Conservation (phyloP, 2,329 filamentous ascomycete species). For the Colletotrichum tabaci region DNA sequence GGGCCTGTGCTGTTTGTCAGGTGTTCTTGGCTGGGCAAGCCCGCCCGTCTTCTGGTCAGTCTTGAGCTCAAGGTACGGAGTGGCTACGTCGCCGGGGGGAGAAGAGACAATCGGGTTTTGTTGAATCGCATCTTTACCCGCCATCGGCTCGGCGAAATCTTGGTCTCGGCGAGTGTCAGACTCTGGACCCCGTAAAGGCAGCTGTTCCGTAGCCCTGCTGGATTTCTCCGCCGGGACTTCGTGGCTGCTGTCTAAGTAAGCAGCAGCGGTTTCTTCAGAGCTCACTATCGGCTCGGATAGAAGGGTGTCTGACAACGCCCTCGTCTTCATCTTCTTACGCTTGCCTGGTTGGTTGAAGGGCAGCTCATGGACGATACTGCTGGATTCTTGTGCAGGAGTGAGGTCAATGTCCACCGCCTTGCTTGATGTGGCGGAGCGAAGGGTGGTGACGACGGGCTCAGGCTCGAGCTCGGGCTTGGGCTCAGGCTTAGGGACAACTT, state of each 20-base stretch:
- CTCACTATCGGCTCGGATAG: slow-evolving; percentile 47
- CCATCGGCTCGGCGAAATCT: neutral
- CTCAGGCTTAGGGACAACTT: too few relatives aligned
- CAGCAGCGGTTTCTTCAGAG: slow-evolving; percentile 46
- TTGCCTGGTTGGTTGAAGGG: slow-evolving; percentile 54
- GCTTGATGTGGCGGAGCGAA: slow-evolving; percentile 39
- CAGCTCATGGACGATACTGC: slow-evolving; percentile 54
- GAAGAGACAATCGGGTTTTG: slow-evolving; percentile 27
- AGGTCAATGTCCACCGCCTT: slow-evolving; percentile 47
- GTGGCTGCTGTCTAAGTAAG: slow-evolving; percentile 40
- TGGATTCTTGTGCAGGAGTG: slow-evolving; percentile 53
- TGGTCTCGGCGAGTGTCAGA: slow-evolving; percentile 6
- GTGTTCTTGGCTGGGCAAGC: slow-evolving; percentile 5
- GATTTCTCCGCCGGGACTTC: neutral
- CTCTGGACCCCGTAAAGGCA: neutral
- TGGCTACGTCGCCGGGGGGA: slow-evolving; percentile 46
- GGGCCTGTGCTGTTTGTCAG: slow-evolving; percentile 6
- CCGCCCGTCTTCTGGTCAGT: slow-evolving; percentile 8
- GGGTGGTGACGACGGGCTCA: neutral
- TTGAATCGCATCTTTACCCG: neutral
- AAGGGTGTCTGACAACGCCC: slow-evolving; percentile 46
- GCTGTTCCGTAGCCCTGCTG: neutral
- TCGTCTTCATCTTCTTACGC: slow-evolving; percentile 54
- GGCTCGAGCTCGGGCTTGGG: neutral
- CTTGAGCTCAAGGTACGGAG: slow-evolving; percentile 44